Percentiles rank a stretch among this genome's conserved stretches.
These are phyloP conservation scores for Fusarium oxysporum DNA, from an alignment of 2,329 filamentous ascomycete species.

Conservation along the genomic window DNA sequence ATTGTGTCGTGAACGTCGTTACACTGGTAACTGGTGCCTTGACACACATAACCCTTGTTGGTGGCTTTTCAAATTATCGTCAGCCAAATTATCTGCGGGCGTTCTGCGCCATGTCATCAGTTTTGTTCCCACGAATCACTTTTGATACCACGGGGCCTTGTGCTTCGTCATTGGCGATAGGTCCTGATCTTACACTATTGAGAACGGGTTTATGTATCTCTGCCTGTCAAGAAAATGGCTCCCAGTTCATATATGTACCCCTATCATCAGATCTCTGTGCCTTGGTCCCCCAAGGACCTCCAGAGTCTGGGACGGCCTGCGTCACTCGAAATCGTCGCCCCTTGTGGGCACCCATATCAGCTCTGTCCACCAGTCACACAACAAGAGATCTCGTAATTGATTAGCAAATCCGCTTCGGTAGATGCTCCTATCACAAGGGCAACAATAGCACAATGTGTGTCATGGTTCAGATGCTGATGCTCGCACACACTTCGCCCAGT, in stretches of 20 bases:
- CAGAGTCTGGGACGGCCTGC: neutral
- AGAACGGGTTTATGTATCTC: slow-evolving; percentile 4
- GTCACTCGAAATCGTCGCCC: neutral
- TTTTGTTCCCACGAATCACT: neutral
- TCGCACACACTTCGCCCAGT: neutral
- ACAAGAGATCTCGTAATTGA: slow-evolving; percentile 6
- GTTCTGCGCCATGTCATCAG: slow-evolving; percentile 21
- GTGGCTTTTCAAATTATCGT: neutral
- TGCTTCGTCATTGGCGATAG: neutral
- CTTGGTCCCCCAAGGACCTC: neutral
- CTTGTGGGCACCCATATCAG: neutral
- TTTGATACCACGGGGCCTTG: neutral
- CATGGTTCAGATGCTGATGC: slow-evolving; percentile 4
- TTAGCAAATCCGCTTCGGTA: slow-evolving; percentile 28
- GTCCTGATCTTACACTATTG: slow-evolving; percentile 12
- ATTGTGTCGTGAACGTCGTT: slow-evolving; percentile 22
- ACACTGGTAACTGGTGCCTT: slow-evolving; percentile 5
- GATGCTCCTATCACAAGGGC: slow-evolving; percentile 16
- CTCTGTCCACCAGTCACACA: slow-evolving; percentile 17
- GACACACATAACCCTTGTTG: neutral
- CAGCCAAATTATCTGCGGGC: neutral
- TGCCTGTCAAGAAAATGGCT: neutral
- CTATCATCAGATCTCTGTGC: slow-evolving; percentile 9
- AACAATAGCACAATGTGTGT: slow-evolving; percentile 4
- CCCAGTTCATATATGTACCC: neutral